phyloP scores from a whole-genome alignment of 2,329 filamentous ascomycete genomes.

The Esteya vermicola region DNA sequence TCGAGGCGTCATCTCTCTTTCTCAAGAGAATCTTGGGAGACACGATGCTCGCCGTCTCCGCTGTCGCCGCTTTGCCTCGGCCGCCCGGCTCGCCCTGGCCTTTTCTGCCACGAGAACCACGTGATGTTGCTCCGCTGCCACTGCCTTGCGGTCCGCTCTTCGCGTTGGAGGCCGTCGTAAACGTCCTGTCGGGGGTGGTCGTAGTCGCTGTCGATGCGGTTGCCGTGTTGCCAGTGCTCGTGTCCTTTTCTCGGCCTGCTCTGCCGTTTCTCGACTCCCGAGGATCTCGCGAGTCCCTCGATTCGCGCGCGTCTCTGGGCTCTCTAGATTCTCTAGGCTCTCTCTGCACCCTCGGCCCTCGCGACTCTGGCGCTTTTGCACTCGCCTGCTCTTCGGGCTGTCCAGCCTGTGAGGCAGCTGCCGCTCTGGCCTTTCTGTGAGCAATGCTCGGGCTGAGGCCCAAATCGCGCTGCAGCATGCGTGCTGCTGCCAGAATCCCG shows the following conservation, averaged over 20 bases:
- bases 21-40: slow-evolving; percentile 21
- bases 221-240: neutral
- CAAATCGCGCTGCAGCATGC: slow-evolving; percentile 51
- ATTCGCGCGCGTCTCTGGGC: no score
- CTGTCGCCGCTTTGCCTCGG: slow-evolving; percentile 14
- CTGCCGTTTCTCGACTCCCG: neutral
- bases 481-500: slow-evolving; percentile 48
- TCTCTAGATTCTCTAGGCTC: no score
- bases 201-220: neutral
- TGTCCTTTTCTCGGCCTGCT: neutral
- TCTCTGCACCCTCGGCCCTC: no score
- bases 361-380: neutral
- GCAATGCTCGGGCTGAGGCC: slow-evolving; percentile 50
- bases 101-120: slow-evolving; percentile 11
- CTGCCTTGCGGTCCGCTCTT: neutral
- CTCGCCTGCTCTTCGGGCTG: neutral
- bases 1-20: slow-evolving; percentile 18
- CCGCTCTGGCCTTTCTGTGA: slow-evolving; percentile 38
- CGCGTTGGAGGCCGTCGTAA: neutral
- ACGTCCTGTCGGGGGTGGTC: neutral
- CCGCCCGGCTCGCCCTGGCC: slow-evolving; percentile 9
- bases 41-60: slow-evolving; percentile 9
- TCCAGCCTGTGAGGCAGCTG: slow-evolving; percentile 30
- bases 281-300: no score
- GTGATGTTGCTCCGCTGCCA: neutral